Evolutionary conservation across 164 flowering plant species (phyloP), one percentile per base, ranked within the genome.

Genomic region (Saururus chinensis): DNA sequence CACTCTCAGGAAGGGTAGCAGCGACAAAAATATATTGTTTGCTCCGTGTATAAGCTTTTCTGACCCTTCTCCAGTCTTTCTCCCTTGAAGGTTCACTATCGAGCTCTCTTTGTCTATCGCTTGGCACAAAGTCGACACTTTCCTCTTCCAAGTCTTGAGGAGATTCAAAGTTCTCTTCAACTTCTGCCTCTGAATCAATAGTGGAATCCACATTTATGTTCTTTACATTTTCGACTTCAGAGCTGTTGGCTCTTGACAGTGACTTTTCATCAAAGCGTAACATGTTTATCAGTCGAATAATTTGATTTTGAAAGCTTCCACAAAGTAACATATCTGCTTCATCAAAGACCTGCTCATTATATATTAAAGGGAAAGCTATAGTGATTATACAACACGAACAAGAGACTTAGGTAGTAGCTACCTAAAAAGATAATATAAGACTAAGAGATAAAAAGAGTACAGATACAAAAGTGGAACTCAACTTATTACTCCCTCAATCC

Each of bases 1-100:
- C 99, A 71, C 87, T 93, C 55, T 64, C 73, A 40, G 99, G 99
- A 74, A 93, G 99, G 23, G 99, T 93, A 40, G 99, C 99, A 63
- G 99, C 99, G 64, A 90, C 87, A 78, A 93, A 93, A 56, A 93
- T 80, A 71, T 93, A 93, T 75, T 93, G 99, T 78, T 93, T 93
- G 71, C 96, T 90, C n/a, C 95, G 88, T 19, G 72, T 71, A 70
- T 90, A 90, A 62, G 12, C 35, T 73, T 85, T 80, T 69, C 95
- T 78, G 26, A 72, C 81, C 71, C 97, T 81, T 65, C 84, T 84
- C 98, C 98, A 89, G 62, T 81, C 89, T 70, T 64, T 89, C 53
- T 68, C 67, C 26, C 67, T 65, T 22, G 6, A 37, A 21, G 72
- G 60, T 20, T 52, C 75, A 54, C 60, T 75, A 58, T 74, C 68